Conservation (phyloP, 345 rosid genomes). For the Pistacia atlantica region DNA sequence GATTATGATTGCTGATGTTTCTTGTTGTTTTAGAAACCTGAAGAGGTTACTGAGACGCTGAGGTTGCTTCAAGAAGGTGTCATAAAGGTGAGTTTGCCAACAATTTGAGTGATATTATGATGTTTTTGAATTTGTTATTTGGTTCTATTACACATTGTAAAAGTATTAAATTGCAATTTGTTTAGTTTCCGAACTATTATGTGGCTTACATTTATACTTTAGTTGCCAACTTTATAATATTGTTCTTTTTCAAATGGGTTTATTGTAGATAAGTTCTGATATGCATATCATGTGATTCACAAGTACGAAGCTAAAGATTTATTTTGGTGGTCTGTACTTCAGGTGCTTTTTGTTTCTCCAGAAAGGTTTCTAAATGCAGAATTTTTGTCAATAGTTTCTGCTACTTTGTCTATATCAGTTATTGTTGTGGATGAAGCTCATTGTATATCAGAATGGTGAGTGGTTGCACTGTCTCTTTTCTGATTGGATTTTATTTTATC, state of each 20-base stretch:
- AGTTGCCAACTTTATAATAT: background rate
- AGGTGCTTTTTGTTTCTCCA: slow-evolving; percentile 98
- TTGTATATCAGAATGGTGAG: slow-evolving; percentile 96
- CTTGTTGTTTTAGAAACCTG: slow-evolving; percentile 51
- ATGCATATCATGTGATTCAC: background rate
- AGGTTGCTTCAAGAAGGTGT: slow-evolving; percentile 65
- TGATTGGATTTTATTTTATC: background rate
- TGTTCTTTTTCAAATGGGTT: background rate
- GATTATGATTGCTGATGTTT: slow-evolving; percentile 11
- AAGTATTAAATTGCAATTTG: background rate
- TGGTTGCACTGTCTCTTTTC: slow-evolving; percentile 20
- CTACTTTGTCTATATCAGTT: slow-evolving; percentile 56
- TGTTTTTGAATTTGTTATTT: background rate
- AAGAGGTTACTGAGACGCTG: slow-evolving; percentile 75
- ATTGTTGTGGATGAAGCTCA: slow-evolving; percentile 98
- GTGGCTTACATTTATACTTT: background rate
- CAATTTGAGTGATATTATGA: background rate
- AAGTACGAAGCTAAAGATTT: slow-evolving; percentile 11
- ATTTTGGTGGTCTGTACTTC: slow-evolving; percentile 22
- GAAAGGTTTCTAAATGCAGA: slow-evolving; percentile 82
- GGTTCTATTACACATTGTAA: background rate
- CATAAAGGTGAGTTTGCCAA: slow-evolving; percentile 54
- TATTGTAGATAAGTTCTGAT: background rate
- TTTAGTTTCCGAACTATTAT: background rate
- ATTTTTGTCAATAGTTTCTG: slow-evolving; percentile 65